Percentiles rank a stretch among this genome's conserved stretches.
phyloP scores from a whole-genome alignment of 768 basidiomycete genomes.

The Hygrophoropsis aurantiaca region DNA sequence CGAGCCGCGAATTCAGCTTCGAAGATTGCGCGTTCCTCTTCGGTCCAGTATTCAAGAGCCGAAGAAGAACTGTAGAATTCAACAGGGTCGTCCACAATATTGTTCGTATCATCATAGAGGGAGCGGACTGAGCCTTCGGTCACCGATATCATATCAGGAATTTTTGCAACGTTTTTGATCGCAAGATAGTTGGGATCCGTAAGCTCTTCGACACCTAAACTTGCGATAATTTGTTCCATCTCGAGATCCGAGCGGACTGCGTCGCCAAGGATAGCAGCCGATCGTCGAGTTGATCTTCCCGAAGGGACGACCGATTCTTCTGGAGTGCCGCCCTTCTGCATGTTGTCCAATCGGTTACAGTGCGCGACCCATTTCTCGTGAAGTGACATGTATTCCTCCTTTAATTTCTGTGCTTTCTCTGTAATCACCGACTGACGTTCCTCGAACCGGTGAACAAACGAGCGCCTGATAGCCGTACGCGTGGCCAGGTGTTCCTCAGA shows the following conservation, averaged over 20 bases:
- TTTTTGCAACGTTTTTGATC: slow-evolving; percentile 75
- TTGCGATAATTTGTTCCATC: slow-evolving; percentile 97
- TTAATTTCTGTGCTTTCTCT: slow-evolving; percentile 56
- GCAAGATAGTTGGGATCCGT: slow-evolving; percentile 93
- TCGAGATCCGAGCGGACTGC: slow-evolving; percentile 93
- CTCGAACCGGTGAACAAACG: slow-evolving; percentile 54
- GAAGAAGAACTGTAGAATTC: slow-evolving; percentile 75
- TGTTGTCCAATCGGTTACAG: slow-evolving; percentile 66
- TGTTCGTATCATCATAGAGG: slow-evolving; percentile 83
- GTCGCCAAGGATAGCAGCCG: slow-evolving; percentile 73
- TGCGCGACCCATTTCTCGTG: slow-evolving; percentile 75
- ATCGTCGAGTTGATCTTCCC: slow-evolving; percentile 70
- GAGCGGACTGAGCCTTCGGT: slow-evolving; percentile 58
- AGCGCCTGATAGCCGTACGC: slow-evolving; percentile 43
- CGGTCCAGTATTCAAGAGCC: slow-evolving; percentile 85
- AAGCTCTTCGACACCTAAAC: slow-evolving; percentile 86
- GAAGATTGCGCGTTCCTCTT: slow-evolving; percentile 77
- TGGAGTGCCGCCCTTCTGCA: slow-evolving; percentile 26
- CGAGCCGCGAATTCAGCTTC: slow-evolving; percentile 77
- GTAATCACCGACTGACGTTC: slow-evolving; percentile 48
- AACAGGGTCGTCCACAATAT: slow-evolving; percentile 70
- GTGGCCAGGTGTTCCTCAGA: slow-evolving; percentile 33
- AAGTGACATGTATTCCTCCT: slow-evolving; percentile 63
- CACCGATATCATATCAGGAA: slow-evolving; percentile 89
- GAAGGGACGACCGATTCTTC: slow-evolving; percentile 42